phyloP scores from a whole-genome alignment of 352 stramenopile genomes.

The Phytopythium mirpurense region DNA sequence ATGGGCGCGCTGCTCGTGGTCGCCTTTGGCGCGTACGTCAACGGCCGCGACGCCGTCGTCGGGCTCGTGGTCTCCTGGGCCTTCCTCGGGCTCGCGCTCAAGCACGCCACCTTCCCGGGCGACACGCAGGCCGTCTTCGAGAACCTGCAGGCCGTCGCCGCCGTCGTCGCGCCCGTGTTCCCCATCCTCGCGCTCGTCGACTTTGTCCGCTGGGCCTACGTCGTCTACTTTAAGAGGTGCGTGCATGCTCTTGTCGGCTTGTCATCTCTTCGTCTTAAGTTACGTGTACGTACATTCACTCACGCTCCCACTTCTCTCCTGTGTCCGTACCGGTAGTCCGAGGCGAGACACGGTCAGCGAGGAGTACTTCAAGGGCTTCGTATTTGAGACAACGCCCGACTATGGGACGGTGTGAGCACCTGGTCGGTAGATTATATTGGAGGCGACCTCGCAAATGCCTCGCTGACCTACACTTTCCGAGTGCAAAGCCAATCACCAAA shows the following conservation, averaged over 20 bases:
- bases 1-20: slow-evolving; percentile 35
- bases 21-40: slow-evolving; percentile 40
- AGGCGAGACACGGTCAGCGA: slow-evolving; percentile 18
- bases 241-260: slow-evolving; percentile 6
- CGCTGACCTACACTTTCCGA: neutral
- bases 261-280: too few species aligned
- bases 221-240: slow-evolving; percentile 46
- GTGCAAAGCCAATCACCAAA: too few species aligned
- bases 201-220: slow-evolving; percentile 35
- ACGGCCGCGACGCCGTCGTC: slow-evolving; percentile 43
- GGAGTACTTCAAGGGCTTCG: slow-evolving; percentile 41
- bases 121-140: slow-evolving; percentile 36
- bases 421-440: neutral
- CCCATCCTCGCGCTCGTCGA: slow-evolving; percentile 38
- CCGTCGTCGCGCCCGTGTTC: slow-evolving; percentile 40
- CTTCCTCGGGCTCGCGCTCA: slow-evolving; percentile 33
- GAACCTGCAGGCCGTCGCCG: slow-evolving; percentile 40
- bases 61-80: slow-evolving; percentile 41
- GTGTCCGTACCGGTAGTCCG: slow-evolving; percentile 7
- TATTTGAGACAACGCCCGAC: slow-evolving; percentile 42
- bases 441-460: too few species aligned
- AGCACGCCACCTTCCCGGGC: slow-evolving; percentile 30
- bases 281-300: too few species aligned
- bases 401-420: slow-evolving; percentile 41
- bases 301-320: too few species aligned